Base-by-base conservation (phyloP, 2,329 filamentous ascomycete species). In the Fusarium subtropicale region DNA sequence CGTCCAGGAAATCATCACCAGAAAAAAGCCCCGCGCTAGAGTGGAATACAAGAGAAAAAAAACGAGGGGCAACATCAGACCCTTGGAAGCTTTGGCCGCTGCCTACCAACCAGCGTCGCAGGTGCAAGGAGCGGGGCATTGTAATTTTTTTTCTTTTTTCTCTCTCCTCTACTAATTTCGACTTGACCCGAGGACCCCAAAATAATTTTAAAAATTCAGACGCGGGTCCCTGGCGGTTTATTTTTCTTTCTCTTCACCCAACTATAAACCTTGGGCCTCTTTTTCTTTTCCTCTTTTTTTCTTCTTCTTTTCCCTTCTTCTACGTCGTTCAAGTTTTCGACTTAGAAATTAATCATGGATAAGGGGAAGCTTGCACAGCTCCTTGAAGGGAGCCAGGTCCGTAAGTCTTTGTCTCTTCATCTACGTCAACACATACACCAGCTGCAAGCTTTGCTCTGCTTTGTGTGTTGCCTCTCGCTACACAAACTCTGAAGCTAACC, bases 341-440 rank as follows among this genome's bases (percentile, higher is more conserved):
- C 72, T 71, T 59, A 60, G 56, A 73, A 74, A 74, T 52, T 60
- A 66, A 59, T 54, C 68, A 82, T 83, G 81, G 81, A 83, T 71
- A 82, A 82, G 76, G 90, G 93, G 81, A 89, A 92, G 83, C 94
- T 97, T 79, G 87, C 96, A 73, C 87, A 91, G 84, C 89, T 97
- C 82, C 88, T 97, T 79, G 89, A 96, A 86, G 91, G 92, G 82
- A 90, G 95, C 76, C 88, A 97, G 82, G 90, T 93, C 80, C 94
- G 93, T 96, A 84, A 84, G 92, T 89, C 24, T 51, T 30, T 55
- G 15, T 30, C 18, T 51, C 16, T 50, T 15, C 12, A 7, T 42
- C 62, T 63, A 52, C 20, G 26, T 45, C 52, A 30, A 66, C 31
- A 56, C 26, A 20, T 24, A 22, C 22, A 28, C 39, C 48, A 39